A percentile compares a stretch with the other conserved stretches of the same genome.
Conservation (phyloP, 257 asterid genomes). For the Solanum piurae region DNA sequence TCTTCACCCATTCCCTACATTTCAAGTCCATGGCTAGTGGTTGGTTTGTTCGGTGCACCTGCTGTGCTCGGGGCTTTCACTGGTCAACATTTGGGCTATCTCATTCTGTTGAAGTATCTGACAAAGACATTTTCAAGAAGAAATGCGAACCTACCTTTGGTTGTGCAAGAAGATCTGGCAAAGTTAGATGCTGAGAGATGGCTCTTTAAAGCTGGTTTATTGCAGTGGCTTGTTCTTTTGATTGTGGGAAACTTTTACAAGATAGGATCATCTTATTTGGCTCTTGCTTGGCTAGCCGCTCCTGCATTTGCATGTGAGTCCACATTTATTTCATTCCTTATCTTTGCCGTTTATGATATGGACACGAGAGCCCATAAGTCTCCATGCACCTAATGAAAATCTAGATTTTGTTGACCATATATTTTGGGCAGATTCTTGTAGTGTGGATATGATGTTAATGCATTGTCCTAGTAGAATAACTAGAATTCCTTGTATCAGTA, state of each 20-base stretch:
- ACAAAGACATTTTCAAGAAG: conserved; percentile 23
- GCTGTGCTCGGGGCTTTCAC: conserved; percentile 82
- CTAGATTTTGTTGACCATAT: not conserved
- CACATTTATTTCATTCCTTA: not conserved
- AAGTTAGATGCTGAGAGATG: conserved; percentile 95
- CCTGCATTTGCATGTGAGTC: conserved; percentile 99
- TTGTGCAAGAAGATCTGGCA: conserved; percentile 40
- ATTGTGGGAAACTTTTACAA: conserved; percentile 54
- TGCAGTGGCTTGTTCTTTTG: conserved; percentile 77
- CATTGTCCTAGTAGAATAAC: not conserved
- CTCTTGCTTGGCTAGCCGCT: conserved; percentile 71
- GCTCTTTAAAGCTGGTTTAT: conserved; percentile 73
- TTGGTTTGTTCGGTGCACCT: conserved; percentile 80
- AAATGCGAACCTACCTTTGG: conserved; percentile 36
- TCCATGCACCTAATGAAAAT: not conserved
- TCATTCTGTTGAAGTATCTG: conserved; percentile 41
- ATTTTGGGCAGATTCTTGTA: not conserved
- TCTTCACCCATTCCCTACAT: conserved; percentile 74
- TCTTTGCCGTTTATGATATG: not conserved
- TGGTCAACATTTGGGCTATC: conserved; percentile 83
- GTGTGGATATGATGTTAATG: not conserved
- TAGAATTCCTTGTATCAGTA: not conserved
- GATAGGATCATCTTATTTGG: conserved; percentile 73
- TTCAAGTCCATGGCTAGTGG: conserved; percentile 69
- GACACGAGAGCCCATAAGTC: not conserved